Conservation (phyloP, 345 rosid genomes). For the Odontarrhena argentea region DNA sequence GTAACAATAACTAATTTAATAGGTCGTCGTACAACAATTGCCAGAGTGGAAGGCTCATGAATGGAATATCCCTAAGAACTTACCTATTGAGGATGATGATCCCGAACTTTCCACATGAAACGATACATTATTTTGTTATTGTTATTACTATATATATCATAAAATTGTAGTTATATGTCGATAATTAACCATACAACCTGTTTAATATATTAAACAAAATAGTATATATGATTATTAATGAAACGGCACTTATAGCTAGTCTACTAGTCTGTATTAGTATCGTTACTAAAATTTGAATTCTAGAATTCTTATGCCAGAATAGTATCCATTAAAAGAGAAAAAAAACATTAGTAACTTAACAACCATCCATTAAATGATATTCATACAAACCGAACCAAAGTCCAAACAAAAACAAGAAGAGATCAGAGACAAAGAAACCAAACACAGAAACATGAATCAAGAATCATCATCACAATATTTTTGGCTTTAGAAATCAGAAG, state of each 20-base stretch:
- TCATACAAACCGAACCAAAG: slow-evolving; percentile 15
- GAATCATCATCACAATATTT: slow-evolving; percentile 1
- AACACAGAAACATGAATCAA: slow-evolving; percentile 32
- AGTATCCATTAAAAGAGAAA: too few species aligned
- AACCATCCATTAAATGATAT: slow-evolving; percentile 24
- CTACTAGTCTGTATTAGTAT: too few species aligned
- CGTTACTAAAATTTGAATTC: too few species aligned
- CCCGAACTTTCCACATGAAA: slow-evolving; percentile 35
- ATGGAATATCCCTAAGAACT: slow-evolving; percentile 58
- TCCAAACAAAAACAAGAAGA: slow-evolving; percentile 16
- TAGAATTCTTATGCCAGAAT: too few species aligned
- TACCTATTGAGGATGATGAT: slow-evolving; percentile 36
- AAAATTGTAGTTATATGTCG: slow-evolving; percentile 15
- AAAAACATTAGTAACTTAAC: not conserved
- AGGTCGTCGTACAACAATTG: slow-evolving; percentile 85
- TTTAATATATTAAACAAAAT: too few species aligned
- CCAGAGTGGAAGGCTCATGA: slow-evolving; percentile 98
- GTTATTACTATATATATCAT: slow-evolving; percentile 13
- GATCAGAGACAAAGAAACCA: slow-evolving; percentile 4
- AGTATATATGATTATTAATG: too few species aligned
- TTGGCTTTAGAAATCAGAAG: slow-evolving; percentile 39
- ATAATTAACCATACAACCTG: slow-evolving; percentile 20
- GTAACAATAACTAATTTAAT: not conserved
- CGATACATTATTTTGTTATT: slow-evolving; percentile 12
- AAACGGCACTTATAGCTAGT: too few species aligned